Percentiles rank a stretch among this genome's conserved stretches.
These are phyloP conservation scores for Fusarium oxysporum DNA, from an alignment of 2,329 filamentous ascomycete species.

Conservation along the genomic window DNA sequence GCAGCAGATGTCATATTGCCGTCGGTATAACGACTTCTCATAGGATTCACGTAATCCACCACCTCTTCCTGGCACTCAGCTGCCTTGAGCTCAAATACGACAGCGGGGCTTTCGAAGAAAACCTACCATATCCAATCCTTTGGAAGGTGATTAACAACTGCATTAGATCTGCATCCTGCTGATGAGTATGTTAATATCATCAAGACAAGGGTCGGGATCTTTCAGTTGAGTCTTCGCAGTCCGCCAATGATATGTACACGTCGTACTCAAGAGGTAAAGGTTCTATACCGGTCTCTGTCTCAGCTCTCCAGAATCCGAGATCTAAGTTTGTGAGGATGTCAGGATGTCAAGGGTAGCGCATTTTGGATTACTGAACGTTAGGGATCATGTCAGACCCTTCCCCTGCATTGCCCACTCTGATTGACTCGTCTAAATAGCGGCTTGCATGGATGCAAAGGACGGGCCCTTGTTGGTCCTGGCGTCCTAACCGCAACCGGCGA, in stretches of 20 bases:
- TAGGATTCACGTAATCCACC: constrained; percentile 4
- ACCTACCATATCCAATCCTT: constrained; percentile 11
- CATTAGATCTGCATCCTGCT: constrained; percentile 24
- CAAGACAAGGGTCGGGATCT: neutral
- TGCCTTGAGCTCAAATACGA: constrained; percentile 4
- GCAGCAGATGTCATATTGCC: constrained; percentile 8
- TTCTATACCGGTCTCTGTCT: constrained; percentile 6
- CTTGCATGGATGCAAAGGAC: constrained; percentile 2
- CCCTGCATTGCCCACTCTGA: constrained; percentile 7
- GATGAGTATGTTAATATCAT: constrained; percentile 2
- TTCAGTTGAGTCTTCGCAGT: neutral
- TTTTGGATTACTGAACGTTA: constrained; percentile 34
- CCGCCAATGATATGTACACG: constrained; percentile 6
- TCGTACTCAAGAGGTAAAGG: neutral
- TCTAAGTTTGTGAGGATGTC: constrained; percentile 10
- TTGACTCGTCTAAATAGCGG: constrained; percentile 12
- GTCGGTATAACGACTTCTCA: constrained; percentile 1
- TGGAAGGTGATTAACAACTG: constrained; percentile 15
- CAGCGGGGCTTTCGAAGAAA: constrained; percentile 14
- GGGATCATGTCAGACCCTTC: constrained; percentile 8
- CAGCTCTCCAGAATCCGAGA: constrained; percentile 12
- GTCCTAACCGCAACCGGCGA: constrained; percentile 33
- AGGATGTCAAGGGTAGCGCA: constrained; percentile 6
- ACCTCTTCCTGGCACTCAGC: constrained; percentile 4
- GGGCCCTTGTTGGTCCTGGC: constrained; percentile 4